Conservation (phyloP, 2,329 filamentous ascomycete genomes). For the Cryphonectria naterciae region DNA sequence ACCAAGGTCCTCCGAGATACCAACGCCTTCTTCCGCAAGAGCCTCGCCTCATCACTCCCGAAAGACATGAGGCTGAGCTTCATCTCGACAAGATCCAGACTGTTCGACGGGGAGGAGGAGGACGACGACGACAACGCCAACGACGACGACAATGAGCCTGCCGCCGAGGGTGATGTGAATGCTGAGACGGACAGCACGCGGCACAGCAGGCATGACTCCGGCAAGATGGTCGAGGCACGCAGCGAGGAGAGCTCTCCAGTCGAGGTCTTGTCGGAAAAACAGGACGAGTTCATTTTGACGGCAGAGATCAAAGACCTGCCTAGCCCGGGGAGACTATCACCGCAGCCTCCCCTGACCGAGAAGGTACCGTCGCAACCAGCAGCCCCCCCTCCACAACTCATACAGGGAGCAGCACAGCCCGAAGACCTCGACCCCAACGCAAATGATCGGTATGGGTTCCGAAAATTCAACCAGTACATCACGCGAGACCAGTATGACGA, state of each 20-base stretch:
- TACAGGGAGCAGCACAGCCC: slow-evolving; percentile 41
- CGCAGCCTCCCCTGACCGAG: slow-evolving; percentile 16
- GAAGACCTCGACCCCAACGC: slow-evolving; percentile 49
- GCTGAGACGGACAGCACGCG: slow-evolving; percentile 36
- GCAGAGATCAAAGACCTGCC: slow-evolving; percentile 10
- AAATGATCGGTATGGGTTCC: slow-evolving; percentile 89
- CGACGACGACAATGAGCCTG: slow-evolving; percentile 34
- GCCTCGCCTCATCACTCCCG: slow-evolving; percentile 41
- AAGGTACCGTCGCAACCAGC: slow-evolving; percentile 9
- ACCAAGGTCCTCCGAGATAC: slow-evolving; percentile 44
- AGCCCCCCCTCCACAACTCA: slow-evolving; percentile 30
- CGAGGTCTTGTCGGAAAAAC: slow-evolving; percentile 2
- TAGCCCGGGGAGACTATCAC: slow-evolving; percentile 19
- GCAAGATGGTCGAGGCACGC: slow-evolving; percentile 46
- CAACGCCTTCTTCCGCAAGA: slow-evolving; percentile 42
- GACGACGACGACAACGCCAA: slow-evolving; percentile 34
- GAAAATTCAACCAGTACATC: slow-evolving; percentile 82
- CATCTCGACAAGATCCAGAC: slow-evolving; percentile 29
- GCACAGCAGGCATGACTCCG: slow-evolving; percentile 49
- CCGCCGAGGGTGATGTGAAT: neutral
- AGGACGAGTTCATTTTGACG: slow-evolving; percentile 8
- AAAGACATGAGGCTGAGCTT: slow-evolving; percentile 42
- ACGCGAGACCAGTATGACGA: slow-evolving; percentile 76
- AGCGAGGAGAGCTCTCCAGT: slow-evolving; percentile 31
- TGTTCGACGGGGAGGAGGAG: slow-evolving; percentile 34